Conservation (phyloP, 352 stramenopile species). For the Phytophthora colocasiae region DNA sequence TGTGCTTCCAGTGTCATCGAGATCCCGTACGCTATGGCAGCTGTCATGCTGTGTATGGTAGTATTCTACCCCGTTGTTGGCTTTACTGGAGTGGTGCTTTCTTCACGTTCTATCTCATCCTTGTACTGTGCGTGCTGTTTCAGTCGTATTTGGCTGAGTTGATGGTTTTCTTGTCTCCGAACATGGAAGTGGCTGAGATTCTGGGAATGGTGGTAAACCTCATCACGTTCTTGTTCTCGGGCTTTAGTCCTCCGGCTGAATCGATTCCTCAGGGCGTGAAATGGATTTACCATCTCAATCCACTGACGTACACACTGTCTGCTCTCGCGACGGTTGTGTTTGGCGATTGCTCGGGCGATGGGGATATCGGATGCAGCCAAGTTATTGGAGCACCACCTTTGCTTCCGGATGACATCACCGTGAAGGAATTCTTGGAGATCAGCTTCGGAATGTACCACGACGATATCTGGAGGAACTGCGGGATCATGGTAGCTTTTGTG, state of each 20-base stretch:
- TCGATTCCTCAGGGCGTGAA: slow-evolving; percentile 26
- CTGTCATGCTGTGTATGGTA: slow-evolving; percentile 12
- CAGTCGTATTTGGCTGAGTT: slow-evolving; percentile 37
- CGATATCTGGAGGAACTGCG: slow-evolving; percentile 25
- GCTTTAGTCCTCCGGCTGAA: slow-evolving; percentile 44
- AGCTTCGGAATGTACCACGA: slow-evolving; percentile 21
- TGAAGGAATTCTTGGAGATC: slow-evolving; percentile 21
- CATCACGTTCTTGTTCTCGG: slow-evolving; percentile 41
- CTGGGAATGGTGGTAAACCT: slow-evolving; percentile 43
- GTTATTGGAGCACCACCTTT: slow-evolving; percentile 8
- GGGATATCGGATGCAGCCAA: slow-evolving; percentile 14
- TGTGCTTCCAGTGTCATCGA: slow-evolving; percentile 16
- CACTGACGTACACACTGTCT: slow-evolving; percentile 43
- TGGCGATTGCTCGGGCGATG: slow-evolving; percentile 25
- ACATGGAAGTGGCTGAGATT: slow-evolving; percentile 33
- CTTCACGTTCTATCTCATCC: slow-evolving; percentile 37
- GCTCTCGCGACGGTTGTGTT: slow-evolving; percentile 43
- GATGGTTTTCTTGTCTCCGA: slow-evolving; percentile 39
- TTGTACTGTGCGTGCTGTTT: slow-evolving; percentile 31
- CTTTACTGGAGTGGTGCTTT: slow-evolving; percentile 27
- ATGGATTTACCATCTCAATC: slow-evolving; percentile 39
- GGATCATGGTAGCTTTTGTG: slow-evolving; percentile 1
- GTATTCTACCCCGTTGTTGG: slow-evolving; percentile 22
- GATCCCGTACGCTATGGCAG: slow-evolving; percentile 12
- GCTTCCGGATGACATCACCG: slow-evolving; percentile 12